These are phyloP conservation scores for Globisporangium emineosum DNA, from an alignment of 352 stramenopile genomes.

Conservation along the genomic window DNA sequence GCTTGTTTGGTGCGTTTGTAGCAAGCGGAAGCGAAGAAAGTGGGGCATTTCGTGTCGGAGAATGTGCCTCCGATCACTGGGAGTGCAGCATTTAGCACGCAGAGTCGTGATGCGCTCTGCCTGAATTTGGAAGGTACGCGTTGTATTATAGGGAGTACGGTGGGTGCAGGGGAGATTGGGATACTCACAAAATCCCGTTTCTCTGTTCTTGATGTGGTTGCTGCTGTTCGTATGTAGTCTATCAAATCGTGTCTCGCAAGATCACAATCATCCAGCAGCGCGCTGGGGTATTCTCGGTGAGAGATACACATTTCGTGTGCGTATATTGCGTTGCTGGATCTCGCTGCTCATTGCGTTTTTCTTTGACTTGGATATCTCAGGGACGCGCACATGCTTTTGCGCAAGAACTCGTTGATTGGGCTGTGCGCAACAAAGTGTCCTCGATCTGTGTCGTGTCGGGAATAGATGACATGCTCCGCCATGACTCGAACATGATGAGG, in stretches of 20 bases:
- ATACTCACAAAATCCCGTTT: neutral
- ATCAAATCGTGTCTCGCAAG: constrained; percentile 54
- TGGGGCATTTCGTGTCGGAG: constrained; percentile 62
- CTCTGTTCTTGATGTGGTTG: neutral
- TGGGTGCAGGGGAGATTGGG: neutral
- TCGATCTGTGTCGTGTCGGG: constrained; percentile 58
- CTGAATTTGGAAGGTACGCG: constrained; percentile 81
- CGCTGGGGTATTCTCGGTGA: constrained; percentile 46
- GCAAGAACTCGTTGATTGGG: constrained; percentile 59
- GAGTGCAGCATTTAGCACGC: constrained; percentile 44
- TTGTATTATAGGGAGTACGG: neutral
- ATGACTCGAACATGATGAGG: constrained; percentile 74
- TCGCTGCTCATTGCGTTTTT: neutral
- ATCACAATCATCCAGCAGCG: constrained; percentile 79
- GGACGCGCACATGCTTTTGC: constrained; percentile 48
- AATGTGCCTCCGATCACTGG: constrained; percentile 61
- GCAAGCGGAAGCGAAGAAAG: constrained; percentile 36
- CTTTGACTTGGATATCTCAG: constrained; percentile 33
- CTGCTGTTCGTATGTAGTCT: constrained; percentile 35
- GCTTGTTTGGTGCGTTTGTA: constrained; percentile 13
- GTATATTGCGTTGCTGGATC: neutral
- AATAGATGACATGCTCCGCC: constrained; percentile 79
- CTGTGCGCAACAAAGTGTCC: constrained; percentile 31
- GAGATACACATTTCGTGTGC: neutral
- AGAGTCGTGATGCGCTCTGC: constrained; percentile 45